phyloP scores from a whole-genome alignment of 306 rosid genomes.

The Albizia julibrissin region DNA sequence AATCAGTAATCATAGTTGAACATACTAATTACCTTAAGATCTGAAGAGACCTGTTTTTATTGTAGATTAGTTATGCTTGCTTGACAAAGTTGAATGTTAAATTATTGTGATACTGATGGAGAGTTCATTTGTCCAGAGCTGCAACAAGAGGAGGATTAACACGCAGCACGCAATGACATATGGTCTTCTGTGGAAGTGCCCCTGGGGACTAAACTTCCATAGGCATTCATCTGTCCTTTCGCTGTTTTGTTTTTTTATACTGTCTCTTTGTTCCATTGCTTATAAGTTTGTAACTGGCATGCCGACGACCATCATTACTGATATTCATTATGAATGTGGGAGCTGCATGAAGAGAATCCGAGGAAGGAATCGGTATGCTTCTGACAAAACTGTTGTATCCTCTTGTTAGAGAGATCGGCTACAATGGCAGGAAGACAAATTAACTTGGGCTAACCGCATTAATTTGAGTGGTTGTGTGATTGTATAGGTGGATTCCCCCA shows the following conservation, averaged over 20 bases:
- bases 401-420: slow-evolving; percentile 65
- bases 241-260: slow-evolving; percentile 35
- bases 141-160: slow-evolving; percentile 87
- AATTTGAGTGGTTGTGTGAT: slow-evolving; percentile 73
- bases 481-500: slow-evolving; percentile 68
- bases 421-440: slow-evolving; percentile 54
- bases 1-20: not conserved
- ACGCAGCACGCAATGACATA: slow-evolving; percentile 91
- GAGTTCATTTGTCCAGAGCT: slow-evolving; percentile 55
- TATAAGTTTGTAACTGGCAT: slow-evolving; percentile 64
- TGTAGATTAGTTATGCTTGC: slow-evolving; percentile 2
- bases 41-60: not conserved
- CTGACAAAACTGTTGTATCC: slow-evolving; percentile 79
- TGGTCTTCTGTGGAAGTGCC: slow-evolving; percentile 38
- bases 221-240: slow-evolving; percentile 44
- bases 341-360: slow-evolving; percentile 30
- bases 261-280: slow-evolving; percentile 52
- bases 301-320: slow-evolving; percentile 48
- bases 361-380: slow-evolving; percentile 67
- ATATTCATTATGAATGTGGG: slow-evolving; percentile 47
- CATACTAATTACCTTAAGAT: slow-evolving; percentile 11
- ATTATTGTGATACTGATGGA: slow-evolving; percentile 26
- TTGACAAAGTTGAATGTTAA: slow-evolving; percentile 5
- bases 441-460: slow-evolving; percentile 86
- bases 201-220: slow-evolving; percentile 38